Conservation (phyloP, 768 basidiomycete species). For the Xerocomellus intermedius region DNA sequence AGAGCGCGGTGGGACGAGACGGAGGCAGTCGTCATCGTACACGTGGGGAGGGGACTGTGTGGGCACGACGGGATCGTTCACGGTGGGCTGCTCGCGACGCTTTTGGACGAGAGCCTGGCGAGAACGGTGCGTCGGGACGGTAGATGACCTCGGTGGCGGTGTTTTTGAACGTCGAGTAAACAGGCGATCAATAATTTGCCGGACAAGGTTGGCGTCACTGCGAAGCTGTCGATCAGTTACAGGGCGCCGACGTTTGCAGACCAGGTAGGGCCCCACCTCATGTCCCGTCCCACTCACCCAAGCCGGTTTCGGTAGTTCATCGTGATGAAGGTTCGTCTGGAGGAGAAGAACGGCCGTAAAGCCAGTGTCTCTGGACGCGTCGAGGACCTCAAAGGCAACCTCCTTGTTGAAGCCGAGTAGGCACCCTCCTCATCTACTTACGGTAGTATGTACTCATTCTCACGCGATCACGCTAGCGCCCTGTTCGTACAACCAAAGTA, state of each 20-base stretch:
- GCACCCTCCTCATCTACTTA: slow-evolving; percentile 25
- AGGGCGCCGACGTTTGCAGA: slow-evolving; percentile 87
- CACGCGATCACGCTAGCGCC: slow-evolving; percentile 43
- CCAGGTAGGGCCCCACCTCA: slow-evolving; percentile 47
- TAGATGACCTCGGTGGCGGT: background rate
- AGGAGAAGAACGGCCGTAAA: slow-evolving; percentile 76
- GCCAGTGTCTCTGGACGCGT: slow-evolving; percentile 65
- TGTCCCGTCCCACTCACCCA: background rate
- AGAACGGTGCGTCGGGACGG: slow-evolving; percentile 57
- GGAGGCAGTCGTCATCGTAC: slow-evolving; percentile 69
- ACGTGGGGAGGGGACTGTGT: slow-evolving; percentile 84
- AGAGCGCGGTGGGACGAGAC: slow-evolving; percentile 72
- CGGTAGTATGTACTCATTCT: background rate
- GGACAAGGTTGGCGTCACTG: slow-evolving; percentile 90
- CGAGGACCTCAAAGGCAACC: slow-evolving; percentile 77
- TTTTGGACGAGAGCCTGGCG: slow-evolving; percentile 83
- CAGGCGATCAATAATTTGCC: slow-evolving; percentile 87
- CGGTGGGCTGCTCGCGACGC: slow-evolving; percentile 86
- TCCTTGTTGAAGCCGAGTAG: slow-evolving; percentile 80
- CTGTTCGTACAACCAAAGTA: slow-evolving; percentile 90
- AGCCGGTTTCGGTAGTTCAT: slow-evolving; percentile 58
- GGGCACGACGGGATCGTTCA: slow-evolving; percentile 95
- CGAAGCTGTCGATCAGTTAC: slow-evolving; percentile 78
- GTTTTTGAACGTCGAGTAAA: slow-evolving; percentile 4
- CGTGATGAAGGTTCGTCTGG: slow-evolving; percentile 68